Base-by-base conservation (phyloP, 495 filamentous ascomycete species). In the Talaromyces stipitatus region DNA sequence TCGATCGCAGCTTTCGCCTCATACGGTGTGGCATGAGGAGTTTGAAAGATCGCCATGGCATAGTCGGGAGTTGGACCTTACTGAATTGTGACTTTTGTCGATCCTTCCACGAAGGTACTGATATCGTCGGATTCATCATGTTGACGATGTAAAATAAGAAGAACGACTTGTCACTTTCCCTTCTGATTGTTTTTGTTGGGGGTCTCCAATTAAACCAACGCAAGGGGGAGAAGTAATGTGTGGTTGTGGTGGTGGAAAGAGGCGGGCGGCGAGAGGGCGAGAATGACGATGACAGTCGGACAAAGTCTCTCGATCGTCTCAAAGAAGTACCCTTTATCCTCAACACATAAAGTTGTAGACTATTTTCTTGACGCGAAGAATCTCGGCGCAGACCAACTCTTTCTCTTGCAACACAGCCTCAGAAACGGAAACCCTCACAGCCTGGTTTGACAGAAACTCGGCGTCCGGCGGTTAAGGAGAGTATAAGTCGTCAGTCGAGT, bases 1-100 rank as follows among this genome's bases (percentile, higher is more conserved):
- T 87, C 48, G 87, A 88, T 50, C 87, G 81, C 62, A 92, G 75
- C 72, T 80, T 83, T 59, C 86, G 78, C 50, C 88, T 85, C 71
- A 88, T 80, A 41, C 86, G 82, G 69, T 88, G 84, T 16, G 89
- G 86, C 20, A 92, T 73, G 24, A 78, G 63, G 3, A 78, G 68
- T 59, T 77, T 72, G 30, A 78, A 73, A 33, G 75, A 78, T 38
- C 74, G 72, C 75, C 75, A 78, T 73, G 75, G 75, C 38, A 60
- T 47, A 45, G 76, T 65, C 56, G 75, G 73, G 36, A 77, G 75
- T 54, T 76, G 75, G 51, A 77, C 69, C 60, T 77, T 78, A 50
- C 72, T 72, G 56, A 78, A 73, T 60, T 77, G 72, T 56, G 68
- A 70, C 51, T 76, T 73, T 32, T 72, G 72, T 48, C 75, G 73